Conservation (phyloP, 345 rosid genomes). For the Populus pruinosa region DNA sequence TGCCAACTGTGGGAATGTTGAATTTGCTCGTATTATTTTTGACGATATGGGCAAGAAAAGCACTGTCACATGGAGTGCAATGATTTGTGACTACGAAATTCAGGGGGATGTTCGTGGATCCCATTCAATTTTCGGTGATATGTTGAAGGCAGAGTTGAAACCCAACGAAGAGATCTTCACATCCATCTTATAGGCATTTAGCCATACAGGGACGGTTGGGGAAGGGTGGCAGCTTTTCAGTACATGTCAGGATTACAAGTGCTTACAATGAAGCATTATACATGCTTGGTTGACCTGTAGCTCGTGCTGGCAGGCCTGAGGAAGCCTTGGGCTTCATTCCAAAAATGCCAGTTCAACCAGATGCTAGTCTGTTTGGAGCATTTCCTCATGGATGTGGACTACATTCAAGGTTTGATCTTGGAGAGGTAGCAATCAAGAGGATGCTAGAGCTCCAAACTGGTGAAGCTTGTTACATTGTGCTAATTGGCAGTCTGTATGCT, state of each 20-base stretch:
- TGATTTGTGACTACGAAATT: conserved; percentile 30
- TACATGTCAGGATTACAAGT: conserved; percentile 48
- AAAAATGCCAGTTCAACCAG: conserved; percentile 68
- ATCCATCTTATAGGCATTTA: conserved; percentile 25
- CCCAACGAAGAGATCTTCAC: conserved; percentile 30
- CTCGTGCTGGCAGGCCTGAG: conserved; percentile 84
- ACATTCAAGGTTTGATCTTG: conserved; percentile 82
- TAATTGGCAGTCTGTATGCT: conserved; percentile 72
- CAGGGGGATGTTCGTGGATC: conserved; percentile 21
- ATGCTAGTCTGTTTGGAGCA: conserved; percentile 56
- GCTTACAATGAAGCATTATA: conserved; percentile 73
- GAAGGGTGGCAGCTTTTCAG: conserved; percentile 70
- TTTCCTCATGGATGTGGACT: conserved; percentile 88
- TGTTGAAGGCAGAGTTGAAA: conserved; percentile 22
- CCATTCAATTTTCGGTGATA: conserved; percentile 20
- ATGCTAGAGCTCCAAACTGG: conserved; percentile 63
- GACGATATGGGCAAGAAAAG: conserved; percentile 22
- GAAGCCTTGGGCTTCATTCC: conserved; percentile 70
- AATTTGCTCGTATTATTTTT: conserved; percentile 24
- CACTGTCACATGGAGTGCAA: conserved; percentile 28
- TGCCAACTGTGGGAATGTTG: conserved; percentile 26
- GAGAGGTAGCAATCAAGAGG: conserved; percentile 57
- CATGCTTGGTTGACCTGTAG: conserved; percentile 75
- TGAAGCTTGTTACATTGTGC: conserved; percentile 76
- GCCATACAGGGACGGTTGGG: conserved; percentile 68